Base-by-base conservation (phyloP, 2,329 filamentous ascomycete species). In the Tolypocladium ophioglossoides region DNA sequence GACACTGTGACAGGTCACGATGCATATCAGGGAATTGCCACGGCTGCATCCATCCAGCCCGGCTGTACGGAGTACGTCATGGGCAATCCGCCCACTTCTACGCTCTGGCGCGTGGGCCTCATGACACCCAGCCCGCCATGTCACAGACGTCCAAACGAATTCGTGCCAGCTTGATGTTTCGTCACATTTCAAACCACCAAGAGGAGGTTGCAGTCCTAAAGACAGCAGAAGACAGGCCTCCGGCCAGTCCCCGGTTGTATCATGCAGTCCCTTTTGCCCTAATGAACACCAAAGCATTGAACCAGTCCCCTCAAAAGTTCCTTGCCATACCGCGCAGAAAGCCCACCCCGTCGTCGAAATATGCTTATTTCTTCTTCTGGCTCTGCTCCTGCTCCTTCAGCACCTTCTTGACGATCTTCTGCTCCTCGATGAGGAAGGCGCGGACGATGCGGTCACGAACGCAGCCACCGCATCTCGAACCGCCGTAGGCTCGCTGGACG, bases 361-460 rank as follows among this genome's bases (percentile, higher is more conserved):
- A 53, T 77, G 63, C 80, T 83, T 88, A 84, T 79, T 84, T 84
- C 80, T 83, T 84, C 76, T 80, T 84, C 68, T 79, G 74, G 70
- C 77, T 73, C 70, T 75, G 87, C 82, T 89, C 87, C 80, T 95
- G 89, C 84, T 97, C 92, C 88, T 96, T 96, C 75, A 97, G 85
- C 70, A 99, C 94, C 89, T 99, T 99, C 91, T 99, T 99, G 78
- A 99, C 94, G 70, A 99, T 97, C 89, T 99, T 99, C 84, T 99
- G 94, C 86, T 99, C 94, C 83, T 99, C 95, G 65, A 99, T 97
- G 75, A 99, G 80, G 87, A 99, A 99, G 62, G 94, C 94, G 68
- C 94, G 90, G 67, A 96, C 90, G 67, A 99, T 89, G 68, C 94
- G 88, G 82, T 99, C 94, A 77, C 92, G 91, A 67, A 99, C 94